Conservation (phyloP, 2,329 filamentous ascomycete species). For the Coleophoma cylindrospora region DNA sequence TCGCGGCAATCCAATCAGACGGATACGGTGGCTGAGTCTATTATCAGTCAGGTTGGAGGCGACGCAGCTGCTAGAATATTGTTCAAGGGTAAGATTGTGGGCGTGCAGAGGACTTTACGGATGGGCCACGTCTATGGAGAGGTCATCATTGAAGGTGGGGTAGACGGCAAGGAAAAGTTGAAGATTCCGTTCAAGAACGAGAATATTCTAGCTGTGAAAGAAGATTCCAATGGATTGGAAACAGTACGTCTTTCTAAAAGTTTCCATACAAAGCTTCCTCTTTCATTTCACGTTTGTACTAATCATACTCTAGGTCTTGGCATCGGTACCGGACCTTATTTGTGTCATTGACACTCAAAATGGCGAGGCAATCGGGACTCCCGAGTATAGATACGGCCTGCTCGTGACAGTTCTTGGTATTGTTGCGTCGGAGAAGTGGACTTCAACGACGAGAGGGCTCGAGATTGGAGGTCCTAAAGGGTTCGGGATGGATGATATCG, state of each 20-base stretch:
- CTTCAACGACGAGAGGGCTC: constrained; percentile 38
- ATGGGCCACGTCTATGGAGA: constrained; percentile 56
- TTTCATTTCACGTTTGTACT: constrained; percentile 36
- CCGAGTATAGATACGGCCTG: constrained; percentile 48
- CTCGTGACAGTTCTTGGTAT: constrained; percentile 47
- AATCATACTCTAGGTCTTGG: constrained; percentile 37
- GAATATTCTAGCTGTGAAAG: constrained; percentile 53
- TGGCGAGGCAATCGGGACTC: constrained; percentile 44
- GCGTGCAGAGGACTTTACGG: constrained; percentile 48
- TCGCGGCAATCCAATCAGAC: constrained; percentile 44
- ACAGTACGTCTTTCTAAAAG: constrained; percentile 1
- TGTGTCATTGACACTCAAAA: constrained; percentile 41
- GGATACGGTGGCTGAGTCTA: constrained; percentile 49
- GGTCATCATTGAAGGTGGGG: constrained; percentile 43
- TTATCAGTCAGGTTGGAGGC: constrained; percentile 53
- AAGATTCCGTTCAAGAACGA: constrained; percentile 71
- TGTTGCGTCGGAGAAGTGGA: constrained; percentile 49
- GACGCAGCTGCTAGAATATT: constrained; percentile 45
- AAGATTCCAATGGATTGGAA: constrained; percentile 6
- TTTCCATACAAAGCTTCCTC: too few relatives aligned
- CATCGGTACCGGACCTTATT: constrained; percentile 50
- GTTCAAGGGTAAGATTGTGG: constrained; percentile 58
- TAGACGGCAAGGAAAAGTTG: constrained; percentile 31
- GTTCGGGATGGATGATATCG: constrained; percentile 36
- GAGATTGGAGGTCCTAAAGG: constrained; percentile 44